Conservation (phyloP, 331 rosid genomes). For the Quercus lobata region DNA sequence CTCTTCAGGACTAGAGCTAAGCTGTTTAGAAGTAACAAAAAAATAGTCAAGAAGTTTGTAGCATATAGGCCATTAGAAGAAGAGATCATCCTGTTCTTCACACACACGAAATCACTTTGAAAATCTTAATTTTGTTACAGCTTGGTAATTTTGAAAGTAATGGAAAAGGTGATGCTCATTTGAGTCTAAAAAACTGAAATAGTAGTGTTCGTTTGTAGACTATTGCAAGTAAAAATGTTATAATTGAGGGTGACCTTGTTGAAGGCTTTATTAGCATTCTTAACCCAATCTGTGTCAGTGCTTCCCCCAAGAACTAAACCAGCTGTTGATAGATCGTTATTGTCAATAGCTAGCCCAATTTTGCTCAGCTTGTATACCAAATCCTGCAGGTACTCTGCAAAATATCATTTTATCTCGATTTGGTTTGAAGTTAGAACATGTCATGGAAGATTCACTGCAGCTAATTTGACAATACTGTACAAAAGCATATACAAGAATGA, state of each 20-base stretch:
- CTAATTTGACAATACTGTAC: slow-evolving; percentile 1
- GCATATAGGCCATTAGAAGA: not conserved
- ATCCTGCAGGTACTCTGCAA: slow-evolving; percentile 78
- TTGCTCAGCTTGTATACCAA: slow-evolving; percentile 78
- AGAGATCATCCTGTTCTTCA: not conserved
- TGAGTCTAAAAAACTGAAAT: not conserved
- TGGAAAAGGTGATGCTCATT: not conserved
- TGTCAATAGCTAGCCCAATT: slow-evolving; percentile 90
- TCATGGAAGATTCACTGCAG: not conserved
- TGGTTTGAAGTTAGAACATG: not conserved
- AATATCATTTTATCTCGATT: not conserved
- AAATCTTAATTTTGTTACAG: not conserved
- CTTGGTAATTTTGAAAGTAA: not conserved
- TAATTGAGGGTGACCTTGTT: slow-evolving; percentile 47
- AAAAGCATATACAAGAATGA: not conserved
- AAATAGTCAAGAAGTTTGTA: slow-evolving; percentile 26
- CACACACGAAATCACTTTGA: not conserved
- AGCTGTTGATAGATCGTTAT: slow-evolving; percentile 61
- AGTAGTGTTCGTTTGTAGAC: not conserved
- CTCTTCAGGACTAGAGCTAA: slow-evolving; percentile 83
- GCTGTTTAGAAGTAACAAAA: slow-evolving; percentile 43
- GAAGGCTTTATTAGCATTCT: slow-evolving; percentile 77
- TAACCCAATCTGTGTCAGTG: slow-evolving; percentile 69
- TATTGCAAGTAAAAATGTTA: slow-evolving; percentile 6
- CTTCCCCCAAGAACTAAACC: slow-evolving; percentile 74